Conservation (phyloP, 176 grass and related monocot species). For the Cymbopogon citratus region DNA sequence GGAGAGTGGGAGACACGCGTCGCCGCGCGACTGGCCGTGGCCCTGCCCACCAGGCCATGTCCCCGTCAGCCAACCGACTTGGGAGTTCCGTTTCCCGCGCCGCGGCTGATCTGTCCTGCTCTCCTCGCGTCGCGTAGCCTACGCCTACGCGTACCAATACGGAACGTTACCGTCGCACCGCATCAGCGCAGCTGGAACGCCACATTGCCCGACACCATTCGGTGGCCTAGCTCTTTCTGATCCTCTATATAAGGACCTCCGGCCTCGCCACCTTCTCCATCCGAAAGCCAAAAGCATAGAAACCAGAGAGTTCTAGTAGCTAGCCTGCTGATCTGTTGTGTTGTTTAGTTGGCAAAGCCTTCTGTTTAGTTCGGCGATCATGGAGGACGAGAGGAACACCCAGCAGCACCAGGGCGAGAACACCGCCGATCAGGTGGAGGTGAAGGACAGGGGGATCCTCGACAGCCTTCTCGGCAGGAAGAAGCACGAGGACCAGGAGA, state of each 20-base stretch:
- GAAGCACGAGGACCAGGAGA: slow-evolving; percentile 38
- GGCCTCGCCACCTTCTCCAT: neutral
- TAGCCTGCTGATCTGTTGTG: neutral
- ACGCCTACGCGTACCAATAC: slow-evolving; percentile 1
- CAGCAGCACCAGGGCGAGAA: slow-evolving; percentile 31
- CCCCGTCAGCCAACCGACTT: neutral
- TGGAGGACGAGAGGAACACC: slow-evolving; percentile 67
- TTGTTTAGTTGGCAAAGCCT: neutral
- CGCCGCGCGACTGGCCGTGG: neutral
- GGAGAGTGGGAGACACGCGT: slow-evolving; percentile 16
- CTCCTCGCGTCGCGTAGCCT: slow-evolving; percentile 35
- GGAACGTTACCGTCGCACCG: neutral
- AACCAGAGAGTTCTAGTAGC: neutral
- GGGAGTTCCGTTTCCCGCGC: neutral
- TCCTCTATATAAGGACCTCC: slow-evolving; percentile 31
- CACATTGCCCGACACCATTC: neutral
- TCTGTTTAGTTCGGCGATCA: slow-evolving; percentile 18
- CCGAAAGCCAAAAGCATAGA: slow-evolving; percentile 25
- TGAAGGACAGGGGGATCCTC: slow-evolving; percentile 67
- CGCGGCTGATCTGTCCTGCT: neutral
- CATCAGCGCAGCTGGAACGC: neutral
- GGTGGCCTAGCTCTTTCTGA: neutral
- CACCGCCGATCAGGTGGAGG: slow-evolving; percentile 41
- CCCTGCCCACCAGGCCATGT: neutral
- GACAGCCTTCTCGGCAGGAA: slow-evolving; percentile 55